Conservation (phyloP, 108 stramenopile species). For the Skeletonema grethae region DNA sequence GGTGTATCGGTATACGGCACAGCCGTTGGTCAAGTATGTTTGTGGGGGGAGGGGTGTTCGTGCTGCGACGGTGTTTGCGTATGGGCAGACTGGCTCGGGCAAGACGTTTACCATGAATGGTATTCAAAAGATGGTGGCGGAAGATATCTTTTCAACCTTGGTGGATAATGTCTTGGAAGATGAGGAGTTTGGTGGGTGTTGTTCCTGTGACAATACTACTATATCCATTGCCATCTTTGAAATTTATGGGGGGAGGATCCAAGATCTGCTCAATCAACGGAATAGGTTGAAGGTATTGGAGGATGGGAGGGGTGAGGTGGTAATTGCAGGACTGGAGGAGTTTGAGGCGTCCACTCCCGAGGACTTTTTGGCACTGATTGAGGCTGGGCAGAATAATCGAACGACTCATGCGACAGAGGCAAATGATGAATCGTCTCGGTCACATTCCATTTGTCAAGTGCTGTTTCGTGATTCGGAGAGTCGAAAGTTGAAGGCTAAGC, state of each 20-base stretch:
- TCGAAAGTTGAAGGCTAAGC: conserved; percentile 80
- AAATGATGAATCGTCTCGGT: conserved; percentile 90
- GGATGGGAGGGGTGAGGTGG: conserved; percentile 96
- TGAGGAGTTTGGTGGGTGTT: conserved; percentile 1
- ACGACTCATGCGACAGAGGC: conserved; percentile 98
- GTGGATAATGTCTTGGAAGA: conserved; percentile 33
- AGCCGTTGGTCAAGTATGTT: conserved; percentile 91
- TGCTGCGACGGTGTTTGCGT: conserved; percentile 95
- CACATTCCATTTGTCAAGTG: conserved; percentile 98
- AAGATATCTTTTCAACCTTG: conserved; percentile 83
- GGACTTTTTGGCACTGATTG: conserved; percentile 84
- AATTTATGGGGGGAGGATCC: conserved; percentile 96
- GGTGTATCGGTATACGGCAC: conserved; percentile 83
- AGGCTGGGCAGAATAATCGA: conserved; percentile 83
- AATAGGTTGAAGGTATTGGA: conserved; percentile 91
- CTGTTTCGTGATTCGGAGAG: conserved; percentile 64
- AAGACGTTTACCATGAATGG: conserved; percentile 97
- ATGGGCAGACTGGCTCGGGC: conserved; percentile 89
- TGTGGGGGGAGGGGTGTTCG: conserved; percentile 61
- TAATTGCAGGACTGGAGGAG: conserved; percentile 89
- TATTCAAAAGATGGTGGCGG: conserved; percentile 87
- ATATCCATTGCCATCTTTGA: conserved; percentile 92
- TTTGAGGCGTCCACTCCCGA: conserved; percentile 69
- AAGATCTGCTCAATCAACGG: conserved; percentile 94
- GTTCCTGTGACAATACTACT: conserved; percentile 48